A percentile compares a stretch with the other conserved stretches of the same genome.
Conservation (phyloP, 176 grass and related monocot genomes). For the bread wheat (Triticum aestivum) region IWGSC_CS_RefSeq_v2.1 NC_057811.1:27046967-27047466, state of each 20-base stretch:
- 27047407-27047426: too few species aligned
- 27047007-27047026: conserved; percentile 50
- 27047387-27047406: too few species aligned
- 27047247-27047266: not conserved
- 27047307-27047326: not conserved
- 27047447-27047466: too few species aligned
- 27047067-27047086: conserved; percentile 53
- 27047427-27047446: too few species aligned
- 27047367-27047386: too few species aligned
- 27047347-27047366: too few species aligned
- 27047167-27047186: conserved; percentile 66
- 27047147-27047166: conserved; percentile 28
- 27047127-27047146: not conserved
- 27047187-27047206: conserved; percentile 88
- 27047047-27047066: conserved; percentile 61
- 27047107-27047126: not conserved
- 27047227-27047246: not conserved
- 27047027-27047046: conserved; percentile 38
- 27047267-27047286: not conserved
- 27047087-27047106: not conserved
- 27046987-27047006: conserved; percentile 32
- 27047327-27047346: not conserved
- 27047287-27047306: too few species aligned
- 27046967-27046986: not conserved
- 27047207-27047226: conserved; percentile 85